Base-by-base conservation (phyloP, 2,329 filamentous ascomycete species). In the Colletotrichum musicola region DNA sequence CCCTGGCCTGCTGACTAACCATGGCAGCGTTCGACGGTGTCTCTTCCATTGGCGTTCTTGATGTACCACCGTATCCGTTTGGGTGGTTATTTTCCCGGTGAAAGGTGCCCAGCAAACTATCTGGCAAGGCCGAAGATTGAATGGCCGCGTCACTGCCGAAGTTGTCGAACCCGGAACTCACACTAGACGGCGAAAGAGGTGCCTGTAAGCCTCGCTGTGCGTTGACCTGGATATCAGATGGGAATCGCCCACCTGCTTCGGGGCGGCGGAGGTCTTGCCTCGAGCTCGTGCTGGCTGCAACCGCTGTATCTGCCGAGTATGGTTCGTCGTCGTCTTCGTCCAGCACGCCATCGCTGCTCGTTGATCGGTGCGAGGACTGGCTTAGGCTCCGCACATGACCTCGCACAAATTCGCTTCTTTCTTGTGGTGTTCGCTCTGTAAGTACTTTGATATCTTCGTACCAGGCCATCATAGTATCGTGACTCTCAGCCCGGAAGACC, bases 401-500 rank as follows among this genome's bases (percentile, higher is more conserved):
- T 50, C 93, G 90, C 47, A 98, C 93, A 77, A 96, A 98, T 30
- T 93, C 93, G 78, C 89, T 93, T 47, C 95, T 92, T 76, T 97
- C 95, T 78, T 97, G 93, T 30, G 94, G 92, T 25, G 92, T 92
- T 80, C 93, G 95, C 78, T 97, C 94, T 5, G 93, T 98, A 71
- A 99, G 84, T 49, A 88, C 90, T 79, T 95, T 94, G 78, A 99
- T 95, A 75, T 97, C 95, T 62, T 96, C 92, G 78, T 94, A 98
- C 89, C 96, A 99, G 53, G 94, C 94, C 84, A 97, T 90, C 95
- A 98, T 98, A 14, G 95, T 98, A 74, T 98, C 95, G 79, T 97
- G 85, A 73, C 88, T 90, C 74, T 92, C 90, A 60, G 89, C 89
- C 53, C 90, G 87, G 80, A 92, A 92, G 22, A 92, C 89, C 90